These are phyloP conservation scores for Penicillium dipodomyicola DNA, from an alignment of 495 filamentous ascomycete genomes.

Conservation along the genomic window DNA sequence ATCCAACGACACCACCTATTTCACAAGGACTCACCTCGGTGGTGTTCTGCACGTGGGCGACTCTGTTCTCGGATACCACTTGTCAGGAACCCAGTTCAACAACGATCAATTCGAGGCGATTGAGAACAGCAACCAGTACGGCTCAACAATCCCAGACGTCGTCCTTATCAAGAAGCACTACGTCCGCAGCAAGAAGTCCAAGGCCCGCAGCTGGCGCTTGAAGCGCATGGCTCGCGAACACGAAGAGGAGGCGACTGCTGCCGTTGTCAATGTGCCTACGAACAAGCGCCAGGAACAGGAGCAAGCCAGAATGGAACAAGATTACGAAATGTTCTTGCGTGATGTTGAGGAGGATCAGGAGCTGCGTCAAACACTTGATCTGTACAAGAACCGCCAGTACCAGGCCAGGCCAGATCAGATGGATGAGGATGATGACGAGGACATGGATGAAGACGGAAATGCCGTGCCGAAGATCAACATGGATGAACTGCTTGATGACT, in stretches of 20 bases:
- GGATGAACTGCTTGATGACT: slow-evolving; percentile 85
- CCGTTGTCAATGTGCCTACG: slow-evolving; percentile 9
- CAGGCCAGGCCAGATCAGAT: slow-evolving; percentile 55
- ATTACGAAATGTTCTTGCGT: slow-evolving; percentile 95
- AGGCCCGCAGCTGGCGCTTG: slow-evolving; percentile 83
- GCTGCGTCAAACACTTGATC: slow-evolving; percentile 71
- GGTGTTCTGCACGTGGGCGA: slow-evolving; percentile 85
- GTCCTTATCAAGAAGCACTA: slow-evolving; percentile 96
- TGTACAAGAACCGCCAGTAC: slow-evolving; percentile 71
- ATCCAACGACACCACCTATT: slow-evolving; percentile 79
- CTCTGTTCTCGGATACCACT: slow-evolving; percentile 84
- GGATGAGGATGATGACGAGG: slow-evolving; percentile 57
- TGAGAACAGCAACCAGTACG: slow-evolving; percentile 64
- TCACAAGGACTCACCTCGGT: slow-evolving; percentile 85
- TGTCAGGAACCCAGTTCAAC: slow-evolving; percentile 90
- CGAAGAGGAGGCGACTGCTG: slow-evolving; percentile 57
- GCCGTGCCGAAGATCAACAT: slow-evolving; percentile 68
- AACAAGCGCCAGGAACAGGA: slow-evolving; percentile 66
- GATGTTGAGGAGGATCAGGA: slow-evolving; percentile 97
- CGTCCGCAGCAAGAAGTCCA: slow-evolving; percentile 81
- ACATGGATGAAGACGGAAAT: slow-evolving; percentile 61
- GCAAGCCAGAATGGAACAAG: slow-evolving; percentile 76
- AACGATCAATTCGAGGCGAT: slow-evolving; percentile 76
- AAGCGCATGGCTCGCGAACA: slow-evolving; percentile 91
- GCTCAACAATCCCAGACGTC: slow-evolving; percentile 82